Percentiles rank a stretch among this genome's conserved stretches.
These are phyloP conservation scores for Albatrellus ellisii DNA, from an alignment of 768 basidiomycete genomes.

Conservation along the genomic window DNA sequence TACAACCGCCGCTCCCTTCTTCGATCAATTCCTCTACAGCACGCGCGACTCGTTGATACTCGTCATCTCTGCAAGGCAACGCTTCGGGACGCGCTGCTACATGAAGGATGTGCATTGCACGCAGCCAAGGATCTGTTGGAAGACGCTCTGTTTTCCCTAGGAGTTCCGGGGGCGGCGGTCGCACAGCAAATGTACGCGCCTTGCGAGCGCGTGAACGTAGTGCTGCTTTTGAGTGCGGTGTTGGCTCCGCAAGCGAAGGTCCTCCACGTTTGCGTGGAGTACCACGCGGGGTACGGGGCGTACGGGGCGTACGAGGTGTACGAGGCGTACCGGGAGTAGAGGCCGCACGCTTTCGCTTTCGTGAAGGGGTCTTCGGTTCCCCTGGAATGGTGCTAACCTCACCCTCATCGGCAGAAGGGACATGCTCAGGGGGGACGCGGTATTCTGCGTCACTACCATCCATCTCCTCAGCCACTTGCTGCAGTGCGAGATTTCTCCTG, in stretches of 20 bases:
- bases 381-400: slow-evolving; percentile 14
- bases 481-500: background rate
- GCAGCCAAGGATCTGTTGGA: slow-evolving; percentile 52
- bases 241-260: slow-evolving; percentile 21
- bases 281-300: slow-evolving; percentile 9
- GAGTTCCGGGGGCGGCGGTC: slow-evolving; percentile 25
- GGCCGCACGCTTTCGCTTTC: slow-evolving; percentile 33
- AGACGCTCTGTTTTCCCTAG: slow-evolving; percentile 34
- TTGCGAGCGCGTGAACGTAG: slow-evolving; percentile 9
- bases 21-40: slow-evolving; percentile 79
- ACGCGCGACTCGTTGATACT: slow-evolving; percentile 63
- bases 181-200: slow-evolving; percentile 11
- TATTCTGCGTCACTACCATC: slow-evolving; percentile 10
- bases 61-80: slow-evolving; percentile 80
- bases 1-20: slow-evolving; percentile 88
- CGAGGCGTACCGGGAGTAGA: slow-evolving; percentile 8
- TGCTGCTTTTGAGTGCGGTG: slow-evolving; percentile 16
- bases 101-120: slow-evolving; percentile 85
- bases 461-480: slow-evolving; percentile 6
- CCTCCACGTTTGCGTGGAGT: slow-evolving; percentile 11
- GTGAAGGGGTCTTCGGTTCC: slow-evolving; percentile 37
- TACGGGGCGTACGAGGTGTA: slow-evolving; percentile 15
- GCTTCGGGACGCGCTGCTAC: slow-evolving; percentile 86
- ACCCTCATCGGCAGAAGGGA: slow-evolving; percentile 26
- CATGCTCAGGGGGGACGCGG: slow-evolving; percentile 14